Percentiles rank a stretch among this genome's conserved stretches.
phyloP scores from a whole-genome alignment of 768 basidiomycete genomes.

The Leccinellum albellum region DNA sequence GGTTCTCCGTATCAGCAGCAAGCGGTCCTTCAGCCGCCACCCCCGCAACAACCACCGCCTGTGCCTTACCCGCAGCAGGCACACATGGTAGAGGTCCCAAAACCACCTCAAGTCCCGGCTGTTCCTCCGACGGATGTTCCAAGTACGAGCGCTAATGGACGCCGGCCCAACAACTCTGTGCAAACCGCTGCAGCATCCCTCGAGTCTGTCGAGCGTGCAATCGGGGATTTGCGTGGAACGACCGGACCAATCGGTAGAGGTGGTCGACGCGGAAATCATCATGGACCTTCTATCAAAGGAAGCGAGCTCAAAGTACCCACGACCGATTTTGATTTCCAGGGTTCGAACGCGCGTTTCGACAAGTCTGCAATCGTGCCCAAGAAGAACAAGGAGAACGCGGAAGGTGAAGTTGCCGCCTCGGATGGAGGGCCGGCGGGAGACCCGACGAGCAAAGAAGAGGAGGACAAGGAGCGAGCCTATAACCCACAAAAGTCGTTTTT shows the following conservation, averaged over 20 bases:
- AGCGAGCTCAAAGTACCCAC: constrained; percentile 55
- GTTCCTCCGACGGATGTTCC: constrained; percentile 25
- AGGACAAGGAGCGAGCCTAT: constrained; percentile 52
- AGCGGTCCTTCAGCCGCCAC: constrained; percentile 30
- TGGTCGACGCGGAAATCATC: constrained; percentile 33
- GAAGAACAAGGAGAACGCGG: constrained; percentile 28
- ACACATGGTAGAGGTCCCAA: constrained; percentile 25
- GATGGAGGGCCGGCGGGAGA: constrained; percentile 26
- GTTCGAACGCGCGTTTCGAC: constrained; percentile 77
- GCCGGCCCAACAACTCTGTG: constrained; percentile 47
- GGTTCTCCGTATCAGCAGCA: constrained; percentile 32
- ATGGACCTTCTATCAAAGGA: constrained; percentile 27
- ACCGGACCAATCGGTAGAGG: constrained; percentile 38
- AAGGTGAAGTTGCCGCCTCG: constrained; percentile 30
- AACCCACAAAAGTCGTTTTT: constrained; percentile 81
- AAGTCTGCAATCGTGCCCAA: constrained; percentile 53
- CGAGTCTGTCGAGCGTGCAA: constrained; percentile 62
- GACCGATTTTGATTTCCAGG: constrained; percentile 80
- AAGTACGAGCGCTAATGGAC: constrained; percentile 24
- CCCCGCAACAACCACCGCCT: constrained; percentile 28
- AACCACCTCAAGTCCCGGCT: constrained; percentile 14
- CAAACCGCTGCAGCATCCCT: constrained; percentile 71
- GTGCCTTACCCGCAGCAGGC: constrained; percentile 27
- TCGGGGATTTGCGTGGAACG: constrained; percentile 46
- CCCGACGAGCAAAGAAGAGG: constrained; percentile 29